Conservation (phyloP, 2,329 filamentous ascomycete genomes). For the Calonectria multiphialidica region DNA sequence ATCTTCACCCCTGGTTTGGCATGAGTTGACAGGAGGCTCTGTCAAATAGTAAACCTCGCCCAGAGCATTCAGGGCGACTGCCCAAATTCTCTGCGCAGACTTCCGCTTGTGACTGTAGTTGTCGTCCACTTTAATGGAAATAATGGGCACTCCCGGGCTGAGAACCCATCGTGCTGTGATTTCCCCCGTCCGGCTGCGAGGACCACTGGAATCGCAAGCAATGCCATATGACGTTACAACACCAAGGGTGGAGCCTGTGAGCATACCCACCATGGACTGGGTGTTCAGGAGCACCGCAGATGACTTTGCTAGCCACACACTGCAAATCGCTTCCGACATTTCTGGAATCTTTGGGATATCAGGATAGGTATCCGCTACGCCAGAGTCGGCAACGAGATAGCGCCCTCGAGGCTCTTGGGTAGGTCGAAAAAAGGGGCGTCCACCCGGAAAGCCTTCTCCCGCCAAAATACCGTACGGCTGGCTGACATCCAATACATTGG, state of each 20-base stretch:
- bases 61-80: slow-evolving; percentile 92
- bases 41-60: slow-evolving; percentile 91
- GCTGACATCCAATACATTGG: slow-evolving; percentile 93
- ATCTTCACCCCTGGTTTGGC: slow-evolving; percentile 64
- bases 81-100: slow-evolving; percentile 81
- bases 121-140: slow-evolving; percentile 87
- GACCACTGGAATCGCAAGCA: slow-evolving; percentile 68
- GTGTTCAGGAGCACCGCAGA: slow-evolving; percentile 77
- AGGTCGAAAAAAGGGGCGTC: slow-evolving; percentile 82
- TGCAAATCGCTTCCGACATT: slow-evolving; percentile 77
- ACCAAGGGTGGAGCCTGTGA: slow-evolving; percentile 86
- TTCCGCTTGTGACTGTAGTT: slow-evolving; percentile 80
- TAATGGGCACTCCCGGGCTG: slow-evolving; percentile 92
- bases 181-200: slow-evolving; percentile 78
- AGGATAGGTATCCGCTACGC: slow-evolving; percentile 70
- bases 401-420: slow-evolving; percentile 81
- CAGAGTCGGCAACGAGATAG: slow-evolving; percentile 74
- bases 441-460: slow-evolving; percentile 88
- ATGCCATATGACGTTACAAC: slow-evolving; percentile 86
- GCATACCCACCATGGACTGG: slow-evolving; percentile 82
- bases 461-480: slow-evolving; percentile 86
- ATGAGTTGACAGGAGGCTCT: slow-evolving; percentile 72
- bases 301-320: slow-evolving; percentile 92
- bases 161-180: slow-evolving; percentile 91
- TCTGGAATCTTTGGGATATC: slow-evolving; percentile 84